A percentile compares a stretch with the other conserved stretches of the same genome.
Evolutionary conservation across 306 rosid species (phyloP).

Genomic region (Rubus parviflorus): DNA sequence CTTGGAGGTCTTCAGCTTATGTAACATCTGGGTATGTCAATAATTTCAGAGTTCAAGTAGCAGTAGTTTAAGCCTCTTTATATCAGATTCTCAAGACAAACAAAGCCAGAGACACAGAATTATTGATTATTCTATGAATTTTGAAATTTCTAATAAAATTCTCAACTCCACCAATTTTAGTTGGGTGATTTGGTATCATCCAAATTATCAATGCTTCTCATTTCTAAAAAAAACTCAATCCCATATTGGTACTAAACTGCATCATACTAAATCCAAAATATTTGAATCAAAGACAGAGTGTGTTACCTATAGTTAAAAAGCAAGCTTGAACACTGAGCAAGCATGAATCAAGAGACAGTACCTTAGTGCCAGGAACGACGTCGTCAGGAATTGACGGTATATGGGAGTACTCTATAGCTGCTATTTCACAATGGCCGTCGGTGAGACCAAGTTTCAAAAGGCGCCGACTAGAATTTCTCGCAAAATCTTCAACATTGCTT

Average conservation of each 20-base stretch:
- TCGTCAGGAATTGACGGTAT: conserved; percentile 55
- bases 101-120: neutral
- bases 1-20: neutral
- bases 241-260: neutral
- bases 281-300: neutral
- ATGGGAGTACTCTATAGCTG: conserved; percentile 69
- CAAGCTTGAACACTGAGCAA: neutral
- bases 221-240: neutral
- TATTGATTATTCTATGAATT: neutral
- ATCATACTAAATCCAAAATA: neutral
- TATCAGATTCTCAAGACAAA: neutral
- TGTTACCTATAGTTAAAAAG: neutral
- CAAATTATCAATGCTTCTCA: neutral
- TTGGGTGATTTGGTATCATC: neutral
- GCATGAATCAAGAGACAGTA: conserved; percentile 21
- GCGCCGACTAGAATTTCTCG: conserved; percentile 47
- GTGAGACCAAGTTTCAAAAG: conserved; percentile 69
- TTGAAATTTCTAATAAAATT: neutral
- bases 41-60: no score
- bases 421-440: conserved; percentile 75
- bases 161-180: neutral
- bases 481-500: conserved; percentile 50
- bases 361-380: conserved; percentile 90
- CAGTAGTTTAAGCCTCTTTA: neutral
- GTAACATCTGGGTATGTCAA: no score